phyloP scores from a whole-genome alignment of 179 eudicot species.

The Beta corolliflora region DNA sequence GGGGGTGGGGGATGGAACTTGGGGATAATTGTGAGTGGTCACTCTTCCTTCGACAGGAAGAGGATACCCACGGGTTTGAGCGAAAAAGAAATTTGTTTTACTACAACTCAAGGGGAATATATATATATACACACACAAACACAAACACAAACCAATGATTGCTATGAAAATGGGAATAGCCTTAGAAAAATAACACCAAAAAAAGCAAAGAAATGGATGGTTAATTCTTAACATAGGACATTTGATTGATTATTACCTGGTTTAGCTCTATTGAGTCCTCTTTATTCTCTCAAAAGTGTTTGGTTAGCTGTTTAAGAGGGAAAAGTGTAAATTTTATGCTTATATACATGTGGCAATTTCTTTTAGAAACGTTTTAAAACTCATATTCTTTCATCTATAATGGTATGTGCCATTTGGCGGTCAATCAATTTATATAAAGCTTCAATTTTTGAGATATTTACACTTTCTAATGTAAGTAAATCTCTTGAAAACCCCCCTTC shows the following conservation, averaged over 20 bases:
- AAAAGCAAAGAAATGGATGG: background rate
- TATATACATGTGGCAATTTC: no score
- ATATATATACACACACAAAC: background rate
- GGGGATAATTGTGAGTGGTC: slow-evolving; percentile 3
- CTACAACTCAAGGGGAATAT: background rate
- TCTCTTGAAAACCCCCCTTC: no score
- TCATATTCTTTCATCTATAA: no score
- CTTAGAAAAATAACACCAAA: background rate
- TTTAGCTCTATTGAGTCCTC: background rate
- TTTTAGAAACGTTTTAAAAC: no score
- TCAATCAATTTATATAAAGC: no score
- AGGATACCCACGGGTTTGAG: background rate
- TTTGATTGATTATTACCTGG: background rate
- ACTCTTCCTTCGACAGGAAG: slow-evolving; percentile 19
- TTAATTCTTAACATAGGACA: background rate
- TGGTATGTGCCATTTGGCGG: no score
- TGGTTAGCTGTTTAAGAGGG: background rate
- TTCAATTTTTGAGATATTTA: no score
- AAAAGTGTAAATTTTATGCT: background rate
- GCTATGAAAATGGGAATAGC: background rate
- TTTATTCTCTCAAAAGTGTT: background rate
- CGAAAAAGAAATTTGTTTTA: background rate
- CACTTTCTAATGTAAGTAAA: no score
- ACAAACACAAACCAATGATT: background rate
- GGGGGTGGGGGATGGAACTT: background rate